A percentile compares a stretch with the other conserved stretches of the same genome.
Evolutionary conservation across 2,329 filamentous ascomycete species (phyloP).

Genomic region (Neurospora crassa): DNA sequence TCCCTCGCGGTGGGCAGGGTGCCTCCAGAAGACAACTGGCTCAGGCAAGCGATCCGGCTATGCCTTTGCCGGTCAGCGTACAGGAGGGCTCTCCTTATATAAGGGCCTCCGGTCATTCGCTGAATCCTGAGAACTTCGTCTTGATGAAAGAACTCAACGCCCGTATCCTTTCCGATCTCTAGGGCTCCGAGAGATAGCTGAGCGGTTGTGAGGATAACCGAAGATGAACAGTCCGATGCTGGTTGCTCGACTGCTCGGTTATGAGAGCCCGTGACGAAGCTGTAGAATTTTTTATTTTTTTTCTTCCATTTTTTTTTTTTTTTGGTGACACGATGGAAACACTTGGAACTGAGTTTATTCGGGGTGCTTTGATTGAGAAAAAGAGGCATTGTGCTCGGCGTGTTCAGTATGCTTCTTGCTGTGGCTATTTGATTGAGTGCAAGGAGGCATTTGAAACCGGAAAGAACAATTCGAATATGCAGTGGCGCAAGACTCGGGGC

Average conservation of each 20-base stretch:
- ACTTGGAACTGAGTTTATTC: not conserved
- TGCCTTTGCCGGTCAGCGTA: not conserved
- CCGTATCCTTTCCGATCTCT: not conserved
- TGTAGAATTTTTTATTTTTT: not conserved
- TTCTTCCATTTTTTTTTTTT: too few relatives aligned
- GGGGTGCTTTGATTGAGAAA: not conserved
- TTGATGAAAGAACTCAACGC: not conserved
- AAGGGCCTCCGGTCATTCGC: not conserved
- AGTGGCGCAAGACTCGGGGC: not conserved
- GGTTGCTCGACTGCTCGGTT: not conserved
- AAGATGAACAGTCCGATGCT: not conserved
- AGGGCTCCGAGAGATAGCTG: not conserved
- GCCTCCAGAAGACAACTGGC: not conserved
- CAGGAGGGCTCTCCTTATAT: not conserved
- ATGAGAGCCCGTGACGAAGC: not conserved
- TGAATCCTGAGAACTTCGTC: not conserved
- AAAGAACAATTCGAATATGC: not conserved
- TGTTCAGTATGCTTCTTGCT: not conserved
- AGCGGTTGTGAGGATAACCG: not conserved
- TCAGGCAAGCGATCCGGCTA: not conserved
- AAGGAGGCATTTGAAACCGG: not conserved
- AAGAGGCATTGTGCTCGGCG: not conserved
- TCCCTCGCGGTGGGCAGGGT: not conserved
- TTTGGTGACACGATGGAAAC: not conserved
- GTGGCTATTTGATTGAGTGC: not conserved